Evolutionary conservation across 306 rosid species (phyloP).

Genomic region (Quercus rubra): DNA sequence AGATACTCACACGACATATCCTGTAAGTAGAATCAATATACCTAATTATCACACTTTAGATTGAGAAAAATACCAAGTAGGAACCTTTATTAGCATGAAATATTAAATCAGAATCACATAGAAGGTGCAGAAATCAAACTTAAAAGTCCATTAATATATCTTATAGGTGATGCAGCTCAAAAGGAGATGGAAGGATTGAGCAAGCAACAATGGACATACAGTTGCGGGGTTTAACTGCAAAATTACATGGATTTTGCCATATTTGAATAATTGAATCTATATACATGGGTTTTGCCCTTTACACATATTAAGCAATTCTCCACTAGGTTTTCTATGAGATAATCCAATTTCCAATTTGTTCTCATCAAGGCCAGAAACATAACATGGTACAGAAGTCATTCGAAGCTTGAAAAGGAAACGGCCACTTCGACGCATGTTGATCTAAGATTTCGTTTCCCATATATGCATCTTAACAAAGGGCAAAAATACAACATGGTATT

Average conservation of each 20-base stretch:
- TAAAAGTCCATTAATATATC: background rate
- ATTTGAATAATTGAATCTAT: background rate
- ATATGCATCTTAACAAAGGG: slow-evolving; percentile 30
- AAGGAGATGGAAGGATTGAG: background rate
- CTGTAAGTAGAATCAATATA: no score
- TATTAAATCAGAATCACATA: no score
- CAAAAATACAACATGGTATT: slow-evolving; percentile 41
- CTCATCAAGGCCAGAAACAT: background rate
- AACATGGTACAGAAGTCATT: background rate
- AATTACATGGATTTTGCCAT: background rate
- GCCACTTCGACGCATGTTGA: slow-evolving; percentile 8
- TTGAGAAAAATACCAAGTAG: no score
- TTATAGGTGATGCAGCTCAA: background rate
- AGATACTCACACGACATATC: no score
- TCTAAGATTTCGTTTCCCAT: slow-evolving; percentile 26
- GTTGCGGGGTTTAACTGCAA: background rate
- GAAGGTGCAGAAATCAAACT: background rate
- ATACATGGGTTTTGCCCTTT: background rate
- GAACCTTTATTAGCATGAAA: no score
- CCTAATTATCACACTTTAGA: no score
- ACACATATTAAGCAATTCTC: background rate
- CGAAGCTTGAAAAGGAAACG: slow-evolving; percentile 1
- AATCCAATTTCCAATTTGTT: background rate
- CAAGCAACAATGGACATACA: background rate
- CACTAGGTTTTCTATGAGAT: background rate